Conservation (phyloP, 371 early-diverging fungal genomes). For the Circinella minor region DNA sequence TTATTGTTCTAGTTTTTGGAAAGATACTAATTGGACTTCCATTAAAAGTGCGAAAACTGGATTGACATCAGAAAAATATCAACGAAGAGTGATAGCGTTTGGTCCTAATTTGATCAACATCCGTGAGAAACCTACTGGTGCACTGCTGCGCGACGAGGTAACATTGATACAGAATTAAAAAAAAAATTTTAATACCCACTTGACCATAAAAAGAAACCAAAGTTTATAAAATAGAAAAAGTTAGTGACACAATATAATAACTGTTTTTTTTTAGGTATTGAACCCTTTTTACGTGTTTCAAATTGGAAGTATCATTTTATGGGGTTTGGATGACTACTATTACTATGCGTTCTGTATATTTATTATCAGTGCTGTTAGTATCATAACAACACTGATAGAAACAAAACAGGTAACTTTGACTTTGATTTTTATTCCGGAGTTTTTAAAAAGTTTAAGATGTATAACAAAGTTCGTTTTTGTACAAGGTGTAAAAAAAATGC, state of each 20-base stretch:
- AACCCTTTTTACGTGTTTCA: slow-evolving; percentile 97
- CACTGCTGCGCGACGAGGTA: slow-evolving; percentile 86
- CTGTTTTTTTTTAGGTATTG: slow-evolving; percentile 30
- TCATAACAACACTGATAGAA: slow-evolving; percentile 82
- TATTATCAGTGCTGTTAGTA: slow-evolving; percentile 78
- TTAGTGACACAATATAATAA: not conserved
- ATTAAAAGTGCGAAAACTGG: slow-evolving; percentile 57
- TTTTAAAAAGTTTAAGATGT: not conserved
- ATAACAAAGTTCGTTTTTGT: no score
- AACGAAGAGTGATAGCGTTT: slow-evolving; percentile 76
- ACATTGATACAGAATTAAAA: not conserved
- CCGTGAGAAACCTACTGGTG: slow-evolving; percentile 73
- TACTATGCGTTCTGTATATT: slow-evolving; percentile 95
- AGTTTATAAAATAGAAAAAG: no score
- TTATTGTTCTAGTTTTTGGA: slow-evolving; percentile 63
- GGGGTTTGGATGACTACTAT: slow-evolving; percentile 94
- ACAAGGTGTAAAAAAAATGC: no score
- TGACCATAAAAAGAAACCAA: no score
- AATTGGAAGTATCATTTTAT: slow-evolving; percentile 86
- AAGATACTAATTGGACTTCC: slow-evolving; percentile 72
- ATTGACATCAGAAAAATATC: slow-evolving; percentile 54
- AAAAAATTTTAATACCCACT: not conserved
- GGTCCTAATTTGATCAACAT: slow-evolving; percentile 87
- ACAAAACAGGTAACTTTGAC: slow-evolving; percentile 67
- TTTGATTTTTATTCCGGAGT: not conserved